Evolutionary conservation across 805 yeast species (phyloP).

Genomic region (Zygosaccharomyces gambellarensis): DNA sequence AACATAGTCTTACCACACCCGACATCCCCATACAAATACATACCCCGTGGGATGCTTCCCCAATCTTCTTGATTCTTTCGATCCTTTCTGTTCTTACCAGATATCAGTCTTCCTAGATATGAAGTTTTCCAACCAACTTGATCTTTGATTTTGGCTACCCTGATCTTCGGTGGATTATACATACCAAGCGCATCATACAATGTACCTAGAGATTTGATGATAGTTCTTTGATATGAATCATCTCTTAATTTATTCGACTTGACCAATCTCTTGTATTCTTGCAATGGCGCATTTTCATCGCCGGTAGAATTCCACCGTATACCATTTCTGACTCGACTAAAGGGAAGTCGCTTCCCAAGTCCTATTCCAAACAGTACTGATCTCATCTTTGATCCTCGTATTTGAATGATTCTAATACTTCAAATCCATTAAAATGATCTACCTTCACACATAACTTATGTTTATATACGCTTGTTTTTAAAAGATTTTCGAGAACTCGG

Average conservation of each 20-base stretch:
- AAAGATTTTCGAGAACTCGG: constrained; percentile 1
- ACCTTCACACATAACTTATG: not conserved
- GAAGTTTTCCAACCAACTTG: constrained; percentile 42
- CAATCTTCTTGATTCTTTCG: constrained; percentile 19
- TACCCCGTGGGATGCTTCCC: constrained; percentile 63
- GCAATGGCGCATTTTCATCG: constrained; percentile 39
- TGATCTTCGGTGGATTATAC: constrained; percentile 61
- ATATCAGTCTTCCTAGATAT: constrained; percentile 21
- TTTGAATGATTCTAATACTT: not conserved
- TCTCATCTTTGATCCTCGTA: no score
- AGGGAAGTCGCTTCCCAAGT: not conserved
- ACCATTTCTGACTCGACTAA: not conserved
- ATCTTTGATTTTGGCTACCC: constrained; percentile 46
- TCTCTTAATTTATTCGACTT: constrained; percentile 51
- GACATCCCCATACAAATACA: constrained; percentile 93
- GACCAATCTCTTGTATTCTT: constrained; percentile 48
- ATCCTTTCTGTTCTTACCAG: constrained; percentile 11
- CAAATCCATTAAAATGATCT: not conserved
- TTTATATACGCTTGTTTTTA: not conserved
- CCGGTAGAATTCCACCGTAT: constrained; percentile 2
- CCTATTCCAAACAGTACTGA: not conserved
- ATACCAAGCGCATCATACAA: constrained; percentile 50
- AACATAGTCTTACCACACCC: constrained; percentile 99
- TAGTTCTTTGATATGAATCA: constrained; percentile 76
- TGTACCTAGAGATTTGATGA: constrained; percentile 55